These are phyloP conservation scores for Warburgia ugandensis DNA, from an alignment of 164 flowering plant species.

Conservation along the genomic window DNA sequence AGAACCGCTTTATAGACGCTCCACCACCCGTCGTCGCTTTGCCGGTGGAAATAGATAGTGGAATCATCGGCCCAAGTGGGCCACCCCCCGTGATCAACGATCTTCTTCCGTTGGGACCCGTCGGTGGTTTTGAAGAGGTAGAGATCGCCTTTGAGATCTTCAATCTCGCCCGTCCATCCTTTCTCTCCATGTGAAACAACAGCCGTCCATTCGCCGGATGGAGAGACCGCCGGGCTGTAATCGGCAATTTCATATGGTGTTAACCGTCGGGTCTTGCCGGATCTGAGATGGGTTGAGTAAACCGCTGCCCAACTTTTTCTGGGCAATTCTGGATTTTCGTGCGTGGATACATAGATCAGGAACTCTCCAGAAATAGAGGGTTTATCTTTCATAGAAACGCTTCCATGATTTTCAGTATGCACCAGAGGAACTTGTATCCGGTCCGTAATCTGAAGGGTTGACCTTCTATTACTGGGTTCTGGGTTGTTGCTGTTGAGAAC, in stretches of 20 bases:
- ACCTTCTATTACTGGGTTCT: no score
- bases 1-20: conserved; percentile 57
- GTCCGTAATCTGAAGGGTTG: no score
- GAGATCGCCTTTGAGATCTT: conserved; percentile 64
- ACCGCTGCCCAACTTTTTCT: conserved; percentile 86
- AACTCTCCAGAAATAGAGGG: conserved; percentile 50
- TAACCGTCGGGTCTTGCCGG: conserved; percentile 55
- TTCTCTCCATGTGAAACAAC: conserved; percentile 68
- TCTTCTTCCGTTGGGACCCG: conserved; percentile 52
- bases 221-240: conserved; percentile 83
- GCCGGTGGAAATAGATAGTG: conserved; percentile 65
- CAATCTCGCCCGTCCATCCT: conserved; percentile 77
- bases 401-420: no score
- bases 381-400: conserved; percentile 57
- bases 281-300: conserved; percentile 49
- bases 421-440: no score
- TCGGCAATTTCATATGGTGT: conserved; percentile 68
- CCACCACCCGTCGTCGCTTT: conserved; percentile 71
- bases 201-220: conserved; percentile 74
- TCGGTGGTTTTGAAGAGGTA: conserved; percentile 59
- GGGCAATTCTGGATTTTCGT: conserved; percentile 46
- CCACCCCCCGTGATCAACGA: conserved; percentile 86
- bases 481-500: no score
- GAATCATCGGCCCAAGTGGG: conserved; percentile 78
- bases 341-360: conserved; percentile 76